A percentile compares a stretch with the other conserved stretches of the same genome.
Evolutionary conservation across 106 monocot species (phyloP).

Genomic region (Iris macrosiphon): DNA sequence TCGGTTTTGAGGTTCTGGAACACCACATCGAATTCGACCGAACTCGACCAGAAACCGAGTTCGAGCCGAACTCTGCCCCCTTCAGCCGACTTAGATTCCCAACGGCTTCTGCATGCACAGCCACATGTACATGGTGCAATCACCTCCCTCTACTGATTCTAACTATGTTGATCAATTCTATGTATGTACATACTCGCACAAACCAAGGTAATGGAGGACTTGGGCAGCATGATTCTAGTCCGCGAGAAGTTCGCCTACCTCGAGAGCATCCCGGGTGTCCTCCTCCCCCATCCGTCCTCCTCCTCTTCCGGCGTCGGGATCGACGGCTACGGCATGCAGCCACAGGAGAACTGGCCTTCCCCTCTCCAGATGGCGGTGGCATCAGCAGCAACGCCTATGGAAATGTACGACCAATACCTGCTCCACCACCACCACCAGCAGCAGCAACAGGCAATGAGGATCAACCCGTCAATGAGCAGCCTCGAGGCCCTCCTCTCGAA

Average conservation of each 20-base stretch:
- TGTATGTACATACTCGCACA: not conserved
- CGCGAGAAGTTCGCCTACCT: constrained; percentile 88
- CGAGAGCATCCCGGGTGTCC: constrained; percentile 95
- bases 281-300: constrained; percentile 91
- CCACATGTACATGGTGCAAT: not conserved
- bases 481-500: constrained; percentile 91
- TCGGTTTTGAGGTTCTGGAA: too few species aligned
- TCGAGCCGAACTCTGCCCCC: too few species aligned
- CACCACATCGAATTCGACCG: too few species aligned
- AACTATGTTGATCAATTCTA: too few species aligned
- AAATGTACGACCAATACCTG: constrained; percentile 28
- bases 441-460: constrained; percentile 24
- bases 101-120: not conserved
- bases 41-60: too few species aligned
- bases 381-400: constrained; percentile 14
- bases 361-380: not conserved
- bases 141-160: too few species aligned
- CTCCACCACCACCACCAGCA: too few species aligned
- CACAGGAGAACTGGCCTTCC: constrained; percentile 10
- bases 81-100: too few species aligned
- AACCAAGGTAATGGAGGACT: constrained; percentile 71
- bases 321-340: not conserved
- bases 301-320: constrained; percentile 26
- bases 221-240: constrained; percentile 68
- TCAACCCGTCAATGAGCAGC: constrained; percentile 93